Percentiles rank a stretch among this genome's conserved stretches.
Conservation (phyloP, 2,329 filamentous ascomycete genomes). For the Venturia asperata region DNA sequence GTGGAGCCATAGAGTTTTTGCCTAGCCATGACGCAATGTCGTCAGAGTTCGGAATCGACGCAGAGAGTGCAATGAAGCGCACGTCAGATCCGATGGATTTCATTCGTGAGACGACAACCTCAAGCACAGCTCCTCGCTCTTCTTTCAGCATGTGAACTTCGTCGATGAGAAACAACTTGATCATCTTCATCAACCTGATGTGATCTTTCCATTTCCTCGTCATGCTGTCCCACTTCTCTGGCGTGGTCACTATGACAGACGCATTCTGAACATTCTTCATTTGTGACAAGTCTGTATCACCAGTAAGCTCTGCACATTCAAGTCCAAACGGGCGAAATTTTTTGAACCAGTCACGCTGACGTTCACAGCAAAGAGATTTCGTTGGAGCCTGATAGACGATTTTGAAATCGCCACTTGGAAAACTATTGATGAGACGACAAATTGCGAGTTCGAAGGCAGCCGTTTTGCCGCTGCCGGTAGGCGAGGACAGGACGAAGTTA, state of each 20-base stretch:
- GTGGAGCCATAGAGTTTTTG: slow-evolving; percentile 50
- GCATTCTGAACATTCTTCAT: slow-evolving; percentile 63
- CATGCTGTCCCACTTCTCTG: slow-evolving; percentile 88
- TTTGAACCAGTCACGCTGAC: slow-evolving; percentile 66
- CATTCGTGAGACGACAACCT: slow-evolving; percentile 81
- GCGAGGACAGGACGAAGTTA: slow-evolving; percentile 73
- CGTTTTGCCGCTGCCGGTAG: slow-evolving; percentile 82
- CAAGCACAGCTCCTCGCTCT: slow-evolving; percentile 67
- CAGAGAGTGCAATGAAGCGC: slow-evolving; percentile 73
- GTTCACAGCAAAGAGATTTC: slow-evolving; percentile 73
- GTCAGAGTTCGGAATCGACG: slow-evolving; percentile 73
- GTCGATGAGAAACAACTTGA: slow-evolving; percentile 77
- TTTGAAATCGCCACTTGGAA: slow-evolving; percentile 59
- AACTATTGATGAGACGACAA: slow-evolving; percentile 57
- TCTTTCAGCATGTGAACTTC: slow-evolving; percentile 85
- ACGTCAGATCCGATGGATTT: slow-evolving; percentile 69
- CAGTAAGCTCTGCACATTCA: slow-evolving; percentile 69
- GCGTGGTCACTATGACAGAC: slow-evolving; percentile 78
- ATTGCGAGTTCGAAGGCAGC: slow-evolving; percentile 75
- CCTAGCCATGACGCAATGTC: slow-evolving; percentile 79
- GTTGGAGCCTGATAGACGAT: slow-evolving; percentile 80
- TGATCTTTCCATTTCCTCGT: slow-evolving; percentile 84
- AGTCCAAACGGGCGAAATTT: slow-evolving; percentile 65
- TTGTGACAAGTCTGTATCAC: slow-evolving; percentile 65
- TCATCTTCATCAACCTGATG: slow-evolving; percentile 61